Conservation (phyloP, 768 basidiomycete species). For the Xerocomus spinulosus region DNA sequence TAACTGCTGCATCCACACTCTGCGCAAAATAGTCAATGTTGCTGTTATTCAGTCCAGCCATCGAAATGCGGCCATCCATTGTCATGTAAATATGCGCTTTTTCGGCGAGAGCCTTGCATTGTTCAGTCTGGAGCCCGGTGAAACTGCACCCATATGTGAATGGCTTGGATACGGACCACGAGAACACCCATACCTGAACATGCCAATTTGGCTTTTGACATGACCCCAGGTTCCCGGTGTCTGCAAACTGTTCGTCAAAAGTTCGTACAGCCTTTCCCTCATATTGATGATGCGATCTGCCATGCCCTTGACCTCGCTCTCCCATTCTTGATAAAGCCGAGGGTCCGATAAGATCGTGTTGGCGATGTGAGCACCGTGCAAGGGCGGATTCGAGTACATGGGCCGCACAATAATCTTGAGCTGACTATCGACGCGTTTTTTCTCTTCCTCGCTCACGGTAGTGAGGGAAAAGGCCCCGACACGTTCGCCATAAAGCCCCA, state of each 20-base stretch:
- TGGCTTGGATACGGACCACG: neutral
- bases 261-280: constrained; percentile 77
- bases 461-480: constrained; percentile 94
- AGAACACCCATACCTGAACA: constrained; percentile 75
- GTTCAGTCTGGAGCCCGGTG: constrained; percentile 75
- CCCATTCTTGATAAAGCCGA: constrained; percentile 82
- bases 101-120: constrained; percentile 79
- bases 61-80: constrained; percentile 87
- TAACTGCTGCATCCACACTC: constrained; percentile 78
- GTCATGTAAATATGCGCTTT: constrained; percentile 94
- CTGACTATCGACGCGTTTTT: constrained; percentile 86
- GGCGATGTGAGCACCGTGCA: constrained; percentile 85
- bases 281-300: constrained; percentile 92
- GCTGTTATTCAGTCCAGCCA: constrained; percentile 80
- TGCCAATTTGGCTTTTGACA: constrained; percentile 93
- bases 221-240: constrained; percentile 96
- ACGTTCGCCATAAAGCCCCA: constrained; percentile 98
- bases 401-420: constrained; percentile 93
- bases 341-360: constrained; percentile 73
- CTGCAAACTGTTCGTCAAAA: constrained; percentile 69
- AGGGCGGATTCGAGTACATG: constrained; percentile 97
- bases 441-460: constrained; percentile 65
- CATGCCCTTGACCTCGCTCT: constrained; percentile 91
- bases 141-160: constrained; percentile 46
- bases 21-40: constrained; percentile 92